Evolutionary conservation across 2,329 filamentous ascomycete genomes (phyloP), one percentile per base, ranked within the genome.

Genomic region (Xylaria sp.): DNA sequence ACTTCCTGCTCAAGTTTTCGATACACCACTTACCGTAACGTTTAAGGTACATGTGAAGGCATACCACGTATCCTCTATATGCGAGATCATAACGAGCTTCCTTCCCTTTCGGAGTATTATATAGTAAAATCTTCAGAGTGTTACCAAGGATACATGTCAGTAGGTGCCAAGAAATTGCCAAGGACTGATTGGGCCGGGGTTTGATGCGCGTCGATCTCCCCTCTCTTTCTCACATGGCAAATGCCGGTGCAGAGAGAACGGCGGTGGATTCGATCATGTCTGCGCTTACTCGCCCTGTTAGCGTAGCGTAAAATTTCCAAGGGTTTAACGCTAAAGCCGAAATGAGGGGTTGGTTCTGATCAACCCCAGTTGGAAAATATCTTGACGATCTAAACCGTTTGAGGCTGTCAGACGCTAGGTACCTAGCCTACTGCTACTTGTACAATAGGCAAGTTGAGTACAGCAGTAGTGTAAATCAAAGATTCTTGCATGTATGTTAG

Each of bases 141-240:
- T 28, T 28, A 28, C 28, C 28, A 6, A 28, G 28, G 28, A 28
- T 28, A 28, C 28, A 28, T 28, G 28, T 28, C 28, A 28, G 28
- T 28, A 2, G 28, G 28, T 28, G 28, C 28, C 28, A 28, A 28
- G 28, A 28, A 28, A 28, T 28, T 58, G 55, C 39, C 55, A 58
- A 58, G 55, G 10, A n/a, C 32, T 46, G 10, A 6, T 46, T 46
- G 18, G n/a, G 37, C 37, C 39, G 56, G 56, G 39, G n/a, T 34
- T 55, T 63, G 32, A 57, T 51, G 66, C 60, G 61, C 61, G 61
- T 62, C 66, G 66, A 68, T 68, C 66, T 56, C 25, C 25, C 25
- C 13, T 32, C 39, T 56, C 48, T 25, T 41, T n/a, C 55, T 63
- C 65, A 63, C 66, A 59, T 64, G 50, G 50, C 66, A 68, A 61